Evolutionary conservation across 768 basidiomycete genomes (phyloP).

Genomic region (Mycena alexandri): DNA sequence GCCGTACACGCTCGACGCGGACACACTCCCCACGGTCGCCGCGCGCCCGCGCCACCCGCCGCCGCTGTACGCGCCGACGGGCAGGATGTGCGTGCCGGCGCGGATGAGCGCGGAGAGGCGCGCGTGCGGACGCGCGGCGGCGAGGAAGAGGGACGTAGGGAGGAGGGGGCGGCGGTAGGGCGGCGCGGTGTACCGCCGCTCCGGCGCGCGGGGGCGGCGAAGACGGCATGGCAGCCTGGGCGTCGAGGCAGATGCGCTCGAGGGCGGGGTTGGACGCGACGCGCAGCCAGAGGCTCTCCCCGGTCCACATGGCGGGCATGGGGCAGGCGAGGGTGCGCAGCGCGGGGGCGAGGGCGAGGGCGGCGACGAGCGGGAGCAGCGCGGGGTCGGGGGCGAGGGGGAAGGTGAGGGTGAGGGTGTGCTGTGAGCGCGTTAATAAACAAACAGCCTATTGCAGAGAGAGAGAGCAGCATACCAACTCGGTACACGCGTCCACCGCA

Average conservation of each 20-base stretch:
- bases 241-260: constrained; percentile 11
- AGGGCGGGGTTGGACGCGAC: constrained; percentile 63
- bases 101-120: constrained; percentile 67
- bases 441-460: no score
- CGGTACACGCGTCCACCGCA: constrained; percentile 56
- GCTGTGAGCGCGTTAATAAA: constrained; percentile 51
- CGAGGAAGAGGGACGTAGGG: constrained; percentile 68
- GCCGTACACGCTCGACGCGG: background rate
- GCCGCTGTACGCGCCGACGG: no score
- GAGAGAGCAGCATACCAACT: constrained; percentile 63
- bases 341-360: constrained; percentile 54
- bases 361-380: constrained; percentile 47
- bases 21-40: background rate
- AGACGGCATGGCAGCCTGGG: no score
- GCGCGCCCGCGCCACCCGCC: background rate
- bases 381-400: constrained; percentile 64
- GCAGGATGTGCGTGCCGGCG: constrained; percentile 57
- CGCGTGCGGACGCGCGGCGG: constrained; percentile 64
- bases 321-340: constrained; percentile 65
- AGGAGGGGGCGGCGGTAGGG: constrained; percentile 48
- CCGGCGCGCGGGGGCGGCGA: no score
- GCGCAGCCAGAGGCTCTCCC: constrained; percentile 50
- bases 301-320: constrained; percentile 71
- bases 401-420: constrained; percentile 66
- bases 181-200: constrained; percentile 17